Evolutionary conservation across 2,329 filamentous ascomycete genomes (phyloP).

Genomic region (Penicillium nordicum): DNA sequence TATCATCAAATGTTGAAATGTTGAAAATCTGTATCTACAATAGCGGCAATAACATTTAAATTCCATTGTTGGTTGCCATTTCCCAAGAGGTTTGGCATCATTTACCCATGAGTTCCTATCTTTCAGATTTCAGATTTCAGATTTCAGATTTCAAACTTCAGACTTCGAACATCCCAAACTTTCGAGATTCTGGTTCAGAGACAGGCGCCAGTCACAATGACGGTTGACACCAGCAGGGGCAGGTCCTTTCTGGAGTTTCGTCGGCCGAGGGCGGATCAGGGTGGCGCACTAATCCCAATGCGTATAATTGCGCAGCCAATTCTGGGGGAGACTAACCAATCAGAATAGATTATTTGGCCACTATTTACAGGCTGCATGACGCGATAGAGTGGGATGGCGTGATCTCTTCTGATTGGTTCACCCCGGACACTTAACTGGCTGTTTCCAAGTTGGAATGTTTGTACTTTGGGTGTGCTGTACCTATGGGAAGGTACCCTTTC

Average conservation of each 20-base stretch:
- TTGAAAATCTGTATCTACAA: background rate
- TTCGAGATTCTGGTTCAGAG: background rate
- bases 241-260: constrained; percentile 1
- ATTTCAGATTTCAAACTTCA: background rate
- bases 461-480: background rate
- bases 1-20: background rate
- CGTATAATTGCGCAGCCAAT: constrained; percentile 25
- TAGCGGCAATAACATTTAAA: background rate
- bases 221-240: constrained; percentile 10
- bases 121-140: background rate
- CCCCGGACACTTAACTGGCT: background rate
- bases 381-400: constrained; percentile 30
- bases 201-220: constrained; percentile 9
- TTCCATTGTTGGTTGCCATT: constrained; percentile 4
- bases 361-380: constrained; percentile 35
- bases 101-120: background rate
- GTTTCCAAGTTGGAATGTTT: background rate
- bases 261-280: constrained; percentile 28
- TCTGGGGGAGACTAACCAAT: constrained; percentile 25
- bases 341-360: constrained; percentile 16
- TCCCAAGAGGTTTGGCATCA: background rate
- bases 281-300: constrained; percentile 30
- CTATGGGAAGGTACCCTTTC: constrained; percentile 5
- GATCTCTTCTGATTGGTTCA: constrained; percentile 22
- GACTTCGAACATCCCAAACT: background rate